phyloP scores from a whole-genome alignment of 2,329 filamentous ascomycete genomes.

The Sporothrix protearum region DNA sequence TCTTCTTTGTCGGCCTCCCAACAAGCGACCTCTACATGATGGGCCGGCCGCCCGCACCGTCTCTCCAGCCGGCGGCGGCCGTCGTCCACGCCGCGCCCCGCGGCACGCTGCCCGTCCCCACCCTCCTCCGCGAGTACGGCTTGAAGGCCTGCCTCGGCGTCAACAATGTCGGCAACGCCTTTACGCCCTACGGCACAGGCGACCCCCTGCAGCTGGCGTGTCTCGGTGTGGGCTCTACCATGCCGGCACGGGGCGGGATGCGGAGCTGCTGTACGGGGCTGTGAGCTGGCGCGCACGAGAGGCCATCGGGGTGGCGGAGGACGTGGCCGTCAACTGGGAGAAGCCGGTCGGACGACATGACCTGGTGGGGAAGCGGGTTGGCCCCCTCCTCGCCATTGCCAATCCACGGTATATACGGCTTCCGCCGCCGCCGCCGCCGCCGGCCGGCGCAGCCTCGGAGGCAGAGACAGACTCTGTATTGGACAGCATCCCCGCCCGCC shows the following conservation, averaged over 20 bases:
- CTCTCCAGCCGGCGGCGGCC: too few relatives aligned
- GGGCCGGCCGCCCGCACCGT: constrained; percentile 39
- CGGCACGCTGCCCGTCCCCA: constrained; percentile 59
- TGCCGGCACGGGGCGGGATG: constrained; percentile 57
- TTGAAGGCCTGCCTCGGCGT: constrained; percentile 61
- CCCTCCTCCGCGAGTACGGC: constrained; percentile 56
- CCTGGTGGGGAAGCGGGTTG: constrained; percentile 4
- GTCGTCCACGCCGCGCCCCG: constrained; percentile 41
- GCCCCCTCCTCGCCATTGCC: constrained; percentile 31
- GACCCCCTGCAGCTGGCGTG: constrained; percentile 63
- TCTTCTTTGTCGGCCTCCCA: constrained; percentile 66
- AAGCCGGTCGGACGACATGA: not conserved
- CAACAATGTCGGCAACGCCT: constrained; percentile 72
- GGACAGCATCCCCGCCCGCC: constrained; percentile 30
- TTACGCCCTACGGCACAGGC: constrained; percentile 65
- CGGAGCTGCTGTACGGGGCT: constrained; percentile 51
- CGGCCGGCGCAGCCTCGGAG: not conserved
- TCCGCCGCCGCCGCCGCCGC: constrained; percentile 28
- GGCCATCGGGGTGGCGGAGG: constrained; percentile 35
- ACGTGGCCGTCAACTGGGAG: not conserved
- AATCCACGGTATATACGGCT: constrained; percentile 31
- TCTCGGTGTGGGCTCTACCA: constrained; percentile 64
- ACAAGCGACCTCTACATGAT: constrained; percentile 74
- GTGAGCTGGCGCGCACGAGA: constrained; percentile 38
- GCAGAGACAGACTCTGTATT: not conserved